These are phyloP conservation scores for Boletales sp. DNA, from an alignment of 768 basidiomycete genomes.

Conservation along the genomic window DNA sequence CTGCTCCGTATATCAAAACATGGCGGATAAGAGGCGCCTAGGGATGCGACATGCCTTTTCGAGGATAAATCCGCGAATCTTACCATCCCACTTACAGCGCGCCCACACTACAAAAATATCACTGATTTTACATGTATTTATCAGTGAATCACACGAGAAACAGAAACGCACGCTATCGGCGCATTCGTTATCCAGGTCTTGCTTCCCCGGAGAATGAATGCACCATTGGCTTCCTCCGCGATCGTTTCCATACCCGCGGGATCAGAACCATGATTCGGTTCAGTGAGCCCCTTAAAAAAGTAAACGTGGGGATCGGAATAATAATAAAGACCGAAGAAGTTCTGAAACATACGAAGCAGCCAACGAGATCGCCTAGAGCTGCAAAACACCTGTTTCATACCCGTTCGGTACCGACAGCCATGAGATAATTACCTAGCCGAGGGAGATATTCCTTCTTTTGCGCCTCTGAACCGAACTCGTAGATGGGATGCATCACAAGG, in stretches of 20 bases:
- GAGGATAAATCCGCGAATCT: slow-evolving; percentile 84
- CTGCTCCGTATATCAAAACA: slow-evolving; percentile 35
- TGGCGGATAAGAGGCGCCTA: background rate
- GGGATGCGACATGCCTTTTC: slow-evolving; percentile 61
- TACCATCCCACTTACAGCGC: slow-evolving; percentile 89
- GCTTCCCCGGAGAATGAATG: slow-evolving; percentile 82
- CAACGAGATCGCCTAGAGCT: slow-evolving; percentile 85
- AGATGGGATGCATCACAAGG: slow-evolving; percentile 92
- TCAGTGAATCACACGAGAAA: slow-evolving; percentile 7
- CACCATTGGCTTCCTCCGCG: slow-evolving; percentile 80
- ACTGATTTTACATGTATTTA: slow-evolving; percentile 32
- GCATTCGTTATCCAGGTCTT: slow-evolving; percentile 99
- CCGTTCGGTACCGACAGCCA: background rate
- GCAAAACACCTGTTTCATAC: slow-evolving; percentile 7
- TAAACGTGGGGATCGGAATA: background rate
- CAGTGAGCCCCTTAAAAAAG: slow-evolving; percentile 77
- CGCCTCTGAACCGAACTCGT: slow-evolving; percentile 82
- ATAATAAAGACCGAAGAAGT: background rate
- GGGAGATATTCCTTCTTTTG: slow-evolving; percentile 94
- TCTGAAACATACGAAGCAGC: slow-evolving; percentile 76
- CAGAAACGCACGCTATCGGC: slow-evolving; percentile 69
- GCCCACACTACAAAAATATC: slow-evolving; percentile 96
- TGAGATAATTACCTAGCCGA: slow-evolving; percentile 53
- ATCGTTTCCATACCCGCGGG: slow-evolving; percentile 97
- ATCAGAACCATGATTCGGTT: slow-evolving; percentile 96